Percentiles rank a stretch among this genome's conserved stretches.
phyloP scores from a whole-genome alignment of 352 stramenopile species.

The Phytophthora brassicae region DNA sequence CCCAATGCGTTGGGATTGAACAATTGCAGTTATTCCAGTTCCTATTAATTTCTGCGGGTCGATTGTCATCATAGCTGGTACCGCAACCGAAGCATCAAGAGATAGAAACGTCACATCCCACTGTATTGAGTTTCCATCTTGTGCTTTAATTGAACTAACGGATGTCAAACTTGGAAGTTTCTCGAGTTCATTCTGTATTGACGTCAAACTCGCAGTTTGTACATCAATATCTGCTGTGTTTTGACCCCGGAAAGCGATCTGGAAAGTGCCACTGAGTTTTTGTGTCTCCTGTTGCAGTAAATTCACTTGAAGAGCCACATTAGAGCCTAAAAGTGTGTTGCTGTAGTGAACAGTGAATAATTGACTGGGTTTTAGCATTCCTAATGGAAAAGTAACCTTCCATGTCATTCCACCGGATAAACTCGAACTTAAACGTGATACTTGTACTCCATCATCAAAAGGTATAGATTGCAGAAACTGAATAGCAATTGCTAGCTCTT shows the following conservation, averaged over 20 bases:
- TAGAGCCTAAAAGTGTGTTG: conserved; percentile 38
- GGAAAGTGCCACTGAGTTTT: conserved; percentile 44
- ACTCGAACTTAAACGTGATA: conserved; percentile 42
- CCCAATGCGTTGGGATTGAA: conserved; percentile 15
- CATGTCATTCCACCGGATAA: conserved; percentile 43
- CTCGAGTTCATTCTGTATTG: conserved; percentile 34
- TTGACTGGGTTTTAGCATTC: conserved; percentile 33
- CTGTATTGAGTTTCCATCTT: conserved; percentile 10
- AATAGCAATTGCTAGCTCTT: conserved; percentile 76
- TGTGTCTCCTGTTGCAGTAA: conserved; percentile 40
- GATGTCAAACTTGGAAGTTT: conserved; percentile 15
- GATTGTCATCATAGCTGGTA: conserved; percentile 18
- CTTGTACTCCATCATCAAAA: conserved; percentile 44
- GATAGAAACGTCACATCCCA: conserved; percentile 48
- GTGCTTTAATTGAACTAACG: conserved; percentile 22
- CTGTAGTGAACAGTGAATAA: conserved; percentile 34
- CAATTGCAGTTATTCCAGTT: conserved; percentile 7
- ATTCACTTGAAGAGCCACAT: conserved; percentile 34
- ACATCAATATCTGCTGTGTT: conserved; percentile 44
- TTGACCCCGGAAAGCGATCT: conserved; percentile 33
- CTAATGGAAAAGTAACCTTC: conserved; percentile 56
- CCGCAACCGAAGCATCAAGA: conserved; percentile 22
- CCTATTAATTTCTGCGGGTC: conserved; percentile 23
- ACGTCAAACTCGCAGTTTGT: background rate
- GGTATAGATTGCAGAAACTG: conserved; percentile 69